Evolutionary conservation across 179 eudicot genomes (phyloP).

Genomic region (Silene coronaria): DNA sequence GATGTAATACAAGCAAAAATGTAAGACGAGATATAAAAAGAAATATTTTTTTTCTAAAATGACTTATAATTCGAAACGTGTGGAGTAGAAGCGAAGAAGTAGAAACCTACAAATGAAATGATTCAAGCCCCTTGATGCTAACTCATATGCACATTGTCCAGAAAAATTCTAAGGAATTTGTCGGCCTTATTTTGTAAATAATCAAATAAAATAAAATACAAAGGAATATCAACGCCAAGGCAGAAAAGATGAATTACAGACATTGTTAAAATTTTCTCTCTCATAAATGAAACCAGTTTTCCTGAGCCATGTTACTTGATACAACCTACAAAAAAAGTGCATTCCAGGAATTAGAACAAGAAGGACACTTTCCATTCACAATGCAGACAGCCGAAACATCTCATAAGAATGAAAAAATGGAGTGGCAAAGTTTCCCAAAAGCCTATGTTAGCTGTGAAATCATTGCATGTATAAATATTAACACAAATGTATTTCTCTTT

Average conservation of each 20-base stretch:
- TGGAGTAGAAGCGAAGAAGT: neutral
- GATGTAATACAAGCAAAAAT: no score
- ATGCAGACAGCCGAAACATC: neutral
- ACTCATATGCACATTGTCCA: neutral
- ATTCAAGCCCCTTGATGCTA: neutral
- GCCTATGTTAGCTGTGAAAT: neutral
- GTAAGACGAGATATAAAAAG: no score
- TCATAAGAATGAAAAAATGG: neutral
- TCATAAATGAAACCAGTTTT: slow-evolving; percentile 86
- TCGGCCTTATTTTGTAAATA: neutral
- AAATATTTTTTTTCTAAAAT: no score
- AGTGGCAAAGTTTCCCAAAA: slow-evolving; percentile 6
- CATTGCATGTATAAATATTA: neutral
- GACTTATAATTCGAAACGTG: no score
- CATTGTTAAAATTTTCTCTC: slow-evolving; percentile 60
- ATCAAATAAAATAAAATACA: neutral
- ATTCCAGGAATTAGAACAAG: slow-evolving; percentile 34
- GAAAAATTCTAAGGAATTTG: neutral
- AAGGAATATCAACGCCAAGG: slow-evolving; percentile 2
- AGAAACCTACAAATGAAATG: neutral
- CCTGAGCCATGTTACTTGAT: slow-evolving; percentile 86
- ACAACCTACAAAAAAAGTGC: slow-evolving; percentile 75
- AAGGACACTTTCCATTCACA: neutral
- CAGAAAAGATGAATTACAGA: slow-evolving; percentile 44
- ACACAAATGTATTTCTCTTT: neutral